These are phyloP conservation scores for Pseudisothecium myosuroides DNA, from an alignment of 225 moss, liverwort and hornwort species.

Conservation along the genomic window DNA sequence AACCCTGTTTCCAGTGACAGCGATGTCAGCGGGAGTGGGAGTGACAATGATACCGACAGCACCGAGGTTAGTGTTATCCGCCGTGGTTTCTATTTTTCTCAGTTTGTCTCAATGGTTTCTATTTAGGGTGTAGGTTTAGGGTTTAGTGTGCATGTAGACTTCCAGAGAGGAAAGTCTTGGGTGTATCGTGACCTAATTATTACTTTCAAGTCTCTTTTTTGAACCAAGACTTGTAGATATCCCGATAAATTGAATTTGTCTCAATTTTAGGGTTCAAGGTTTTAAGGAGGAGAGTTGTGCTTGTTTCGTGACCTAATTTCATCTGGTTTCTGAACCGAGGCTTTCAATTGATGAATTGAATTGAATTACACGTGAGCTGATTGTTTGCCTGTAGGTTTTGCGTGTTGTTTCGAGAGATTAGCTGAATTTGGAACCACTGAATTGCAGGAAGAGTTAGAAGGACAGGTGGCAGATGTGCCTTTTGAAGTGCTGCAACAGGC, in stretches of 20 bases:
- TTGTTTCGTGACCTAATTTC: background rate
- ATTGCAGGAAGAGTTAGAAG: slow-evolving; percentile 53
- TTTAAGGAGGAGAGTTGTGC: background rate
- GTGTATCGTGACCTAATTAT: background rate
- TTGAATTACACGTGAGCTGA: background rate
- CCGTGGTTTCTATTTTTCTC: too few relatives aligned
- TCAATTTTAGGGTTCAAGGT: background rate
- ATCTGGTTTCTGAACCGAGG: background rate
- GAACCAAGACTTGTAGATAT: background rate
- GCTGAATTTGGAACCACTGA: background rate
- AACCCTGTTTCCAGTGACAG: background rate
- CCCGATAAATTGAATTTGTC: background rate
- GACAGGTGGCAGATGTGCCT: slow-evolving; percentile 67
- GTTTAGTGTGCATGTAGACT: background rate
- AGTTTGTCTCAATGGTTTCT: background rate
- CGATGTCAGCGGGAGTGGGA: background rate
- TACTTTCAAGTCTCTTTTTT: background rate
- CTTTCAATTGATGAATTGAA: background rate
- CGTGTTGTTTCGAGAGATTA: background rate
- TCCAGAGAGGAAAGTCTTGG: background rate
- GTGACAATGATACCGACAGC: slow-evolving; percentile 3
- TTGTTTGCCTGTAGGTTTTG: background rate
- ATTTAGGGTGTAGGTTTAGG: background rate
- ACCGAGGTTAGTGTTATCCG: background rate
- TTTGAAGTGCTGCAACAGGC: slow-evolving; percentile 74